Percentiles rank a stretch among this genome's conserved stretches.
Evolutionary conservation across 2,329 filamentous ascomycete species (phyloP).

Genomic region (Fusarium newnesense): DNA sequence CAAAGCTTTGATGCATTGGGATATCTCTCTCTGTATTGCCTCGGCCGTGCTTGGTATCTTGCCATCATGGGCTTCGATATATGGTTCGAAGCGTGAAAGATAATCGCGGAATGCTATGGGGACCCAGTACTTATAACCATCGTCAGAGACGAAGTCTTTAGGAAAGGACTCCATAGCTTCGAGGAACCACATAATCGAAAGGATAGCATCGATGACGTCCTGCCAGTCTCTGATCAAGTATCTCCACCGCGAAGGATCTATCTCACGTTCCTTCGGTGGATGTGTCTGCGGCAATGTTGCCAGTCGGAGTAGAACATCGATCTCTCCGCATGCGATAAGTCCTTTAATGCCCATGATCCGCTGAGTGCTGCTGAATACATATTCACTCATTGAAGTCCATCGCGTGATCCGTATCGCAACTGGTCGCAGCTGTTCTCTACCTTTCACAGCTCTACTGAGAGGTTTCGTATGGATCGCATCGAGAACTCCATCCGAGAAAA

Average conservation of each 20-base stretch:
- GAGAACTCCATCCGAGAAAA: neutral
- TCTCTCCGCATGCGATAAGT: neutral
- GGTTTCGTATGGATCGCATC: neutral
- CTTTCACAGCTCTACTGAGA: neutral
- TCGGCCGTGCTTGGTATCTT: accelerated
- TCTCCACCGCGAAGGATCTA: neutral
- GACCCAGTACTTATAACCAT: neutral
- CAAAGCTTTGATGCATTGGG: neutral
- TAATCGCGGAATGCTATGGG: neutral
- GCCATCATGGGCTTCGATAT: neutral
- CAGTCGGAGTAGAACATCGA: neutral
- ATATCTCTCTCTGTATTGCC: neutral
- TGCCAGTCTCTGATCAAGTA: neutral
- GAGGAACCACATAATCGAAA: neutral
- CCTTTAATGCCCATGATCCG: neutral
- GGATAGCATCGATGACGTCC: neutral
- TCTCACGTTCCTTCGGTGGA: neutral
- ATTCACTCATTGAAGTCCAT: neutral
- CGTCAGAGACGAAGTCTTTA: accelerated
- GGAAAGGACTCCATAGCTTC: neutral
- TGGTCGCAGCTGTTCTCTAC: neutral
- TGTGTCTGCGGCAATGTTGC: neutral
- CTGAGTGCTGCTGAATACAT: neutral
- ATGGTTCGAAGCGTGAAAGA: neutral
- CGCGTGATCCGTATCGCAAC: conserved; percentile 6